phyloP scores from a whole-genome alignment of 768 basidiomycete genomes.

The Boletellus sp. region DNA sequence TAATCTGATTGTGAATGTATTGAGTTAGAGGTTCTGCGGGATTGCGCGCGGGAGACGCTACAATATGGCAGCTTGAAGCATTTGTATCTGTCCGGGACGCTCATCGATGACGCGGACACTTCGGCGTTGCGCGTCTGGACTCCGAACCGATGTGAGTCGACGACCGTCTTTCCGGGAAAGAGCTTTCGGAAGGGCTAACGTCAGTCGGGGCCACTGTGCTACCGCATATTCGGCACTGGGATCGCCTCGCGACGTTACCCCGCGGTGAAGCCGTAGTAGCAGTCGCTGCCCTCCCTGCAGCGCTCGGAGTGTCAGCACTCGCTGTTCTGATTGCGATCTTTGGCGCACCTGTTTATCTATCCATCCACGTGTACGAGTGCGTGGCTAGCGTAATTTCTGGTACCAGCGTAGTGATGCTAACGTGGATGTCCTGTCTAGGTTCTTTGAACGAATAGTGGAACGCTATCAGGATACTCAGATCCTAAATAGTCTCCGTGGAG shows the following conservation, averaged over 20 bases:
- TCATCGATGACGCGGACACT: conserved; percentile 15
- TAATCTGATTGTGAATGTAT: not conserved
- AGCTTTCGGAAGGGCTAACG: conserved; percentile 16
- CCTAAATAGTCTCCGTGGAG: not conserved
- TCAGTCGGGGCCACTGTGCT: conserved; percentile 15
- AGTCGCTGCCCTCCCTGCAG: conserved; percentile 9
- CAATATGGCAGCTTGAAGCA: conserved; percentile 18
- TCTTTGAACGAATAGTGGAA: not conserved
- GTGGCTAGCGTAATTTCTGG: not conserved
- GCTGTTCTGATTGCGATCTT: conserved; percentile 11
- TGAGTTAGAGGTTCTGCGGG: conserved; percentile 12
- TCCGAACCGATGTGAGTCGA: conserved; percentile 13
- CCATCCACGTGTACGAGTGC: conserved; percentile 5
- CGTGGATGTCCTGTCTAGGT: not conserved
- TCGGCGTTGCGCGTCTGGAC: conserved; percentile 13
- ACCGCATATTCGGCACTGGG: conserved; percentile 20
- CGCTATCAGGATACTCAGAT: not conserved
- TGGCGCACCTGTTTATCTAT: conserved; percentile 8
- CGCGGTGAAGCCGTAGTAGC: conserved; percentile 1
- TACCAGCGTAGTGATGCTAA: not conserved
- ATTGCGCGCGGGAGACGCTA: not conserved
- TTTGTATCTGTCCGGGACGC: conserved; percentile 12
- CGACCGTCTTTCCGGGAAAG: not conserved
- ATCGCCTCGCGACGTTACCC: conserved; percentile 8
- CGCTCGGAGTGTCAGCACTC: conserved; percentile 19